Percentiles rank a stretch among this genome's conserved stretches.
phyloP scores from a whole-genome alignment of 2,329 filamentous ascomycete genomes.

The Penicillium sp. region DNA sequence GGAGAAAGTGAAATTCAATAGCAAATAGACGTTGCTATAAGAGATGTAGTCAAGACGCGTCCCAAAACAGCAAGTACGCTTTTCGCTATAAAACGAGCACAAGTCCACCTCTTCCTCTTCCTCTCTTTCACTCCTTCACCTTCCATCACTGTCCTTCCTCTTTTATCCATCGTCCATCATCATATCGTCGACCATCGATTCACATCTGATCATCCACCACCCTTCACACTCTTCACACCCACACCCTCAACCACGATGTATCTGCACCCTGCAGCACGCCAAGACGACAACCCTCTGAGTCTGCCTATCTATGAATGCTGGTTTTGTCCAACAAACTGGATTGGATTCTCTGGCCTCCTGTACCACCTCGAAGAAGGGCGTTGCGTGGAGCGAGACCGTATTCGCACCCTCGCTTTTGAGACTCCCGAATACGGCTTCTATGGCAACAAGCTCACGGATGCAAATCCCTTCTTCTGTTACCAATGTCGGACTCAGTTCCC shows the following conservation, averaged over 20 bases:
- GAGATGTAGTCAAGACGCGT: background rate
- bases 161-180: background rate
- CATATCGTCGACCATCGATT: background rate
- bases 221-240: background rate
- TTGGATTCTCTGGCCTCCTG: background rate
- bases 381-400: background rate
- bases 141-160: background rate
- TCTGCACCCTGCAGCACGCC: background rate
- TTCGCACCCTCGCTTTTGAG: conserved; percentile 3
- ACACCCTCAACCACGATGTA: background rate
- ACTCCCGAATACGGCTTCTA: conserved; percentile 1
- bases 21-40: background rate
- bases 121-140: background rate
- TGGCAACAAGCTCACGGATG: background rate
- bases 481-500: background rate
- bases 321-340: background rate
- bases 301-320: conserved; percentile 3
- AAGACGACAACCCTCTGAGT: background rate
- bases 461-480: background rate
- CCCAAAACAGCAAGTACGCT: background rate
- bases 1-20: background rate
- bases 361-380: background rate
- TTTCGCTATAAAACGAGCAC: background rate
- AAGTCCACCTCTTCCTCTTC: background rate
- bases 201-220: background rate